Conservation (phyloP, 495 filamentous ascomycete species). For the Daldinia loculata region DNA sequence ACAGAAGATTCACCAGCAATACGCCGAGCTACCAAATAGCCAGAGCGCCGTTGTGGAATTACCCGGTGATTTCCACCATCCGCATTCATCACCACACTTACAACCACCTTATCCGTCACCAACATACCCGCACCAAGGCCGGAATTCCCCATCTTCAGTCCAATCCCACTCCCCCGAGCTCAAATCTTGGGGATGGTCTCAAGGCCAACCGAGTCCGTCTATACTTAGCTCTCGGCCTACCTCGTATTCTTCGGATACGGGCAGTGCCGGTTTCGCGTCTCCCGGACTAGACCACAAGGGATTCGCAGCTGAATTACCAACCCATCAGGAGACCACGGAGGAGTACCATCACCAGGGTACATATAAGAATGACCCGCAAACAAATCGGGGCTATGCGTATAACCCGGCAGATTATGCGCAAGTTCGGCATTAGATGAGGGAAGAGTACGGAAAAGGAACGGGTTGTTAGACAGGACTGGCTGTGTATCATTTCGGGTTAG, state of each 20-base stretch:
- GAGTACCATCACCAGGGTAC: conserved; percentile 46
- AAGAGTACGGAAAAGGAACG: not conserved
- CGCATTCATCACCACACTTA: conserved; percentile 37
- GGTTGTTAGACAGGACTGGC: conserved; percentile 6
- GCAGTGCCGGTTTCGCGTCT: conserved; percentile 44
- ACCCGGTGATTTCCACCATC: conserved; percentile 56
- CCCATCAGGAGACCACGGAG: conserved; percentile 53
- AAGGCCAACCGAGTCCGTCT: conserved; percentile 46
- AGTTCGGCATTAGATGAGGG: conserved; percentile 17
- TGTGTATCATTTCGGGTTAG: conserved; percentile 5
- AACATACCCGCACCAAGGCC: conserved; percentile 31
- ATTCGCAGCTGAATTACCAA: conserved; percentile 47
- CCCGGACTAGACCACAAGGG: conserved; percentile 50
- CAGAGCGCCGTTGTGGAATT: conserved; percentile 53
- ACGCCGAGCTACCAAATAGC: conserved; percentile 31
- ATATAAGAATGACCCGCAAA: conserved; percentile 37
- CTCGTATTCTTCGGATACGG: conserved; percentile 45
- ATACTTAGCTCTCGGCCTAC: conserved; percentile 44
- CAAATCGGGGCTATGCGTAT: conserved; percentile 47
- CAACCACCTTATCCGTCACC: conserved; percentile 38
- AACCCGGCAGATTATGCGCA: conserved; percentile 57
- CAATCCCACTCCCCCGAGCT: conserved; percentile 44
- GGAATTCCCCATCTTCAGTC: conserved; percentile 45
- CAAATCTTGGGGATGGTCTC: conserved; percentile 43
- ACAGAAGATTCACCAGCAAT: conserved; percentile 37